Evolutionary conservation across 768 basidiomycete genomes (phyloP).

Genomic region (Saitozyma podzolica): DNA sequence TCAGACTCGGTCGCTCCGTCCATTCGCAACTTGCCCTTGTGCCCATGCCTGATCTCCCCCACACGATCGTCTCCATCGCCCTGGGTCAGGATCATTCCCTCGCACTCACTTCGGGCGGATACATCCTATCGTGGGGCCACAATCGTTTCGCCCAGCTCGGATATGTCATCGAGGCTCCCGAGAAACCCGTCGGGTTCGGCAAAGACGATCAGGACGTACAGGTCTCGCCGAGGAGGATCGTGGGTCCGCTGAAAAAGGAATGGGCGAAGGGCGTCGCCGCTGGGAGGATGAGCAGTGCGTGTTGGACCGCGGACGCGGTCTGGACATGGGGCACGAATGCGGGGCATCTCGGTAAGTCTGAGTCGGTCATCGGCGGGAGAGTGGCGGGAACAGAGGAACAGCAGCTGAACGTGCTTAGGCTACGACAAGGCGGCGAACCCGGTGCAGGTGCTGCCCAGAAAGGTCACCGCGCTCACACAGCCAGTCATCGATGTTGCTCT

Average conservation of each 20-base stretch:
- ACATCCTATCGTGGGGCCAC: conserved; percentile 85
- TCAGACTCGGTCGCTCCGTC: conserved; percentile 69
- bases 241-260: conserved; percentile 75
- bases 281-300: conserved; percentile 79
- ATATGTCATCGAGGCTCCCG: conserved; percentile 67
- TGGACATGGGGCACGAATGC: conserved; percentile 83
- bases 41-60: conserved; percentile 62
- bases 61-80: conserved; percentile 67
- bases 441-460: conserved; percentile 72
- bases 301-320: conserved; percentile 67
- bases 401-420: conserved; percentile 55
- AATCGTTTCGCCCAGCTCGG: conserved; percentile 88
- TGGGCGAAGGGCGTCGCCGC: conserved; percentile 78
- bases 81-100: conserved; percentile 94
- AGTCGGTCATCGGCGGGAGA: too few relatives aligned
- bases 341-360: conserved; percentile 74
- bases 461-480: conserved; percentile 73
- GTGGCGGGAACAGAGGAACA: not conserved
- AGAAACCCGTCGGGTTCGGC: conserved; percentile 32
- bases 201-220: conserved; percentile 76
- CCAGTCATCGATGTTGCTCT: conserved; percentile 72
- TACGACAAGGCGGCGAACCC: conserved; percentile 75
- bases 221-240: conserved; percentile 69
- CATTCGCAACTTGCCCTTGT: conserved; percentile 77
- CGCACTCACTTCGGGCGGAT: conserved; percentile 73